Conservation (phyloP, 2,329 filamentous ascomycete species). For the Pseudocercospora musae region DNA sequence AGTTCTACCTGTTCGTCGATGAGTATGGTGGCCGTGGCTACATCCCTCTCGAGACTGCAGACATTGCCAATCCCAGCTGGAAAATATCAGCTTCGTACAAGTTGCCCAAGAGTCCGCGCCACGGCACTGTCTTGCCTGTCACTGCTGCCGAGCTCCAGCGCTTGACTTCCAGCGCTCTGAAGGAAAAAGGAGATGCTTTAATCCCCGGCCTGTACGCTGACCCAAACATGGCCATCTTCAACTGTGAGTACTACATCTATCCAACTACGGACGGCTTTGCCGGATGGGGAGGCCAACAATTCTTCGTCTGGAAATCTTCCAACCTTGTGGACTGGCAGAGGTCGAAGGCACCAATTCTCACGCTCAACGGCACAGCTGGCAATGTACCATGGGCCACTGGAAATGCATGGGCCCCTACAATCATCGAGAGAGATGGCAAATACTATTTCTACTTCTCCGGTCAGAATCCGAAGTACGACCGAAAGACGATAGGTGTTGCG, state of each 20-base stretch:
- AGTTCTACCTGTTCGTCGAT: slow-evolving; percentile 56
- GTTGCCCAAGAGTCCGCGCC: slow-evolving; percentile 50
- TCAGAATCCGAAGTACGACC: slow-evolving; percentile 29
- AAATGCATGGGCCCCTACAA: slow-evolving; percentile 35
- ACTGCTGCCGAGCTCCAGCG: slow-evolving; percentile 45
- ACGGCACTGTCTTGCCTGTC: slow-evolving; percentile 54
- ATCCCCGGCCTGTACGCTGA: slow-evolving; percentile 38
- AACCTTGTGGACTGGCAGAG: slow-evolving; percentile 46
- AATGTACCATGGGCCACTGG: slow-evolving; percentile 42
- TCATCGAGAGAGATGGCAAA: slow-evolving; percentile 25
- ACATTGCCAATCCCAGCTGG: slow-evolving; percentile 51
- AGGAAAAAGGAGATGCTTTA: slow-evolving; percentile 11
- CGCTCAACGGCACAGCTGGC: slow-evolving; percentile 45
- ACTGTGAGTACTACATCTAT: slow-evolving; percentile 48
- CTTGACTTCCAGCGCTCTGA: slow-evolving; percentile 9
- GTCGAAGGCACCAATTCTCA: slow-evolving; percentile 43
- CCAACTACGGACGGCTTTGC: slow-evolving; percentile 47
- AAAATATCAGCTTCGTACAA: slow-evolving; percentile 46
- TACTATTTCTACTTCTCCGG: slow-evolving; percentile 36
- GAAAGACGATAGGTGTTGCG: slow-evolving; percentile 32
- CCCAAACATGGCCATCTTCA: slow-evolving; percentile 48
- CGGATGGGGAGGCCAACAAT: slow-evolving; percentile 48
- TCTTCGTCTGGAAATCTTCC: slow-evolving; percentile 48
- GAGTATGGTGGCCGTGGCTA: slow-evolving; percentile 53
- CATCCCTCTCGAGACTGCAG: slow-evolving; percentile 51